Conservation (phyloP, 2,329 filamentous ascomycete species). For the Hymenoscyphus scutula region DNA sequence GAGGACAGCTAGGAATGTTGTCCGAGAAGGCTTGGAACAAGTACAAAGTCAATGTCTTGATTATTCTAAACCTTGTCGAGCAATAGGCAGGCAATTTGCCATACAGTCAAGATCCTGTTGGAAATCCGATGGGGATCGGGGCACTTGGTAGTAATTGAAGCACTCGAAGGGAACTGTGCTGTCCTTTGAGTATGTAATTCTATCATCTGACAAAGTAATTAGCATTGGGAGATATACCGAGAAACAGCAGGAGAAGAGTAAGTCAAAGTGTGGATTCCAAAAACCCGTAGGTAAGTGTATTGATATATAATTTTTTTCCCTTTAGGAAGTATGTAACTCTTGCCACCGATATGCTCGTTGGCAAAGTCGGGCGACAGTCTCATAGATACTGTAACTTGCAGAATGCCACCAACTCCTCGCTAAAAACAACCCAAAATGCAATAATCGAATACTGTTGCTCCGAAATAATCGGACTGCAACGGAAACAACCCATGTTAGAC, state of each 20-base stretch:
- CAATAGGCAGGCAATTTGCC: no score
- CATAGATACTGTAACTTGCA: neutral
- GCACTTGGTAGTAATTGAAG: neutral
- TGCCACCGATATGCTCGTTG: neutral
- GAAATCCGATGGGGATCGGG: no score
- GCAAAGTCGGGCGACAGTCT: neutral
- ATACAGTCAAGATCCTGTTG: no score
- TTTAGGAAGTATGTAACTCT: neutral
- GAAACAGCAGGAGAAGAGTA: neutral
- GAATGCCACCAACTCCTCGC: conserved; percentile 14
- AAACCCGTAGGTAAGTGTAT: neutral
- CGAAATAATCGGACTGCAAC: neutral
- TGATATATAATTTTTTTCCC: neutral
- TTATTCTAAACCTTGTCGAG: no score
- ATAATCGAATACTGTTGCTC: neutral
- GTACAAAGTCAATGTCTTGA: no score
- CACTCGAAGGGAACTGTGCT: neutral
- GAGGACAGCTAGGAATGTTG: no score
- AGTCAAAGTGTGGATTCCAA: neutral
- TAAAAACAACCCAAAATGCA: conserved; percentile 12
- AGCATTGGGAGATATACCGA: neutral
- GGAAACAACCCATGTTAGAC: neutral
- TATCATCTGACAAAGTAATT: neutral
- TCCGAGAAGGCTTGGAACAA: no score
- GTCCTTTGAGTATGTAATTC: no score